phyloP scores from a whole-genome alignment of 2,329 filamentous ascomycete genomes.

The Teratosphaeria gauchensis region DNA sequence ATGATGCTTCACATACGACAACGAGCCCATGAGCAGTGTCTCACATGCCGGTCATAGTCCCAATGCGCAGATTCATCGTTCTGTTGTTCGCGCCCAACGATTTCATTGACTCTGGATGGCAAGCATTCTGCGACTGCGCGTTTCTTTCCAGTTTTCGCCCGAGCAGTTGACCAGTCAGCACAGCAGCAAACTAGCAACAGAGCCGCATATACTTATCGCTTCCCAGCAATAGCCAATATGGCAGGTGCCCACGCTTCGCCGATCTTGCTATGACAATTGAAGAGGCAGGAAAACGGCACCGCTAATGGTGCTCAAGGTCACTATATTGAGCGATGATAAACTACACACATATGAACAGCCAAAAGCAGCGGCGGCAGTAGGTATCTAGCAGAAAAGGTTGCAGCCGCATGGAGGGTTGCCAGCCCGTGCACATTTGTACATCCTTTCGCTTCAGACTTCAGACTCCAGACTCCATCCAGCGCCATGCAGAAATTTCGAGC shows the following conservation, averaged over 20 bases:
- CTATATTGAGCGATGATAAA: neutral
- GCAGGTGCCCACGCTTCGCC: no score
- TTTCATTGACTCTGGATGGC: neutral
- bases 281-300: neutral
- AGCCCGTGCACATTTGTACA: neutral
- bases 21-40: no score
- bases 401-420: neutral
- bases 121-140: neutral
- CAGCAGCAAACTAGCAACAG: neutral
- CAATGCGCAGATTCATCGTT: no score
- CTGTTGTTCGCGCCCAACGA: no score
- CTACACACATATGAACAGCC: neutral
- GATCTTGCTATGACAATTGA: no score
- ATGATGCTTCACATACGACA: no score
- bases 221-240: neutral
- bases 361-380: neutral
- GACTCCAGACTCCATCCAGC: neutral
- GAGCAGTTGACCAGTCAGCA: neutral
- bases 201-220: neutral
- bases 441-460: neutral
- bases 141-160: neutral
- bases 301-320: neutral
- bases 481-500: neutral
- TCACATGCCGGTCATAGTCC: no score
- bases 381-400: neutral